Base-by-base conservation (phyloP, 208 protist genomes). In the Crithidia thermophila region DNA sequence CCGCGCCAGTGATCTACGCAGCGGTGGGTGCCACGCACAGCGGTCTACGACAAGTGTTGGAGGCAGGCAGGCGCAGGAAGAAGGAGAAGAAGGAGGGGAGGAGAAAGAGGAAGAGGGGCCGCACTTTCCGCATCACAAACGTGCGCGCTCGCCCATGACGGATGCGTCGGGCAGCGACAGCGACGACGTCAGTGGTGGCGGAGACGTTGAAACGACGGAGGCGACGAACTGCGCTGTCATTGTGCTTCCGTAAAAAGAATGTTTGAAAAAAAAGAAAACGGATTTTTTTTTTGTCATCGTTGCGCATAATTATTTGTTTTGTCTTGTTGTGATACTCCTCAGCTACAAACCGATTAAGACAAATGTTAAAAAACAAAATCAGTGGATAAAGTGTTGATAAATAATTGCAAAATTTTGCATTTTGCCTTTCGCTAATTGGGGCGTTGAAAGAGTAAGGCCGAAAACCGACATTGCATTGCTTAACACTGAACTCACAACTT, bases 181-280 rank as follows among this genome's bases (percentile, higher is more conserved):
- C 5, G 28, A 13, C 23, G n/a, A 3, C n/a, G 47, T 3, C 6
- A n/a, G 13, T 37, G 21, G 1, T 6, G 4, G 37, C 21, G 42
- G 27, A 36, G 13, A 4, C 10, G 25, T 28, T 30, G 14, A 0
- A 3, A 42, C 11, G 31, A 49, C 52, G 3, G 65, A 71, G 36
- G 53, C 65, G 13, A 71, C 65, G 7, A 71, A 71, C 23, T 18
- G 55, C n/a, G 65, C 65, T 16, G 55, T 71, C 16, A 45, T 71
- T 23, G 16, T 27, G 59, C 6, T 4, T 28, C 40, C 14, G 23
- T 9, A 16, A 18, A 10, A 49, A 25, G n/a, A 49, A 49, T n/a
- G n/a, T n/a, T n/a, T n/a, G n/a, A n/a, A n/a, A n/a, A n/a, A n/a
- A n/a, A n/a, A n/a, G n/a, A n/a, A n/a, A n/a, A 34, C 9, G 28